Evolutionary conservation across 2,329 filamentous ascomycete genomes (phyloP), one percentile per base, ranked within the genome.

Genomic region (Phaeosphaeriaceae sp.): DNA sequence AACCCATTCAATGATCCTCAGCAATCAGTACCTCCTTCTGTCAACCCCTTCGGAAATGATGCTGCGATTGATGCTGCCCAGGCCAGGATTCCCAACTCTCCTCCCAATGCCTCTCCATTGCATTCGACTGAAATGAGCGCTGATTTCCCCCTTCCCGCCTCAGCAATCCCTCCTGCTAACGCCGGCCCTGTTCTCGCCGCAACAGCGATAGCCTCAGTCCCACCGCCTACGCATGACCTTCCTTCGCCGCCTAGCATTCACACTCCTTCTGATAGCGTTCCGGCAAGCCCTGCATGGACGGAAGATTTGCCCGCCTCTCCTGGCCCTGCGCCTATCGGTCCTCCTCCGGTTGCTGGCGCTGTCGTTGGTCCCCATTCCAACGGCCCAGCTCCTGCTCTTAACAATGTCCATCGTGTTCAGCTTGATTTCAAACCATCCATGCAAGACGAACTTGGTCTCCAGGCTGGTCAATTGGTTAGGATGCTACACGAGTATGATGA

Each of bases 401-500:
- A 79, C 66, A 86, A 90, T 58, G 92, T 97, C 46, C 89, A 97
- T 74, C 90, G 94, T 56, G 90, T 97, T 28, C 90, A 97, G 73
- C 85, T 97, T 61, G 92, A 97, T 73, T 99, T 97, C 75, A 88
- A 86, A 72, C 92, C 94, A 20, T 93, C 89, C 3, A 87, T 97
- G 81, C 88, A 91, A 5, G 94, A 99, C 68, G 94, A 99, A 75
- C 80, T 99, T 67, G 89, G 86, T 55, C 81, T 99, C 36, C 83
- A 80, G 55, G 84, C 87, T 49, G 94, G 94, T 43, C 87, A 95
- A 55, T 81, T 99, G 40, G 90, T 97, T 42, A 85, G 93, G 57
- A 79, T 99, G 57, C 80, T 97, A 43, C 93, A 97, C 68, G 92
- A 96, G 75, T 99, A 97, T 66, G 94, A 99, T 70, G 94, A 99